Evolutionary conservation across 2,329 filamentous ascomycete species (phyloP), one percentile per base, ranked within the genome.

Genomic region (Plenodomus biglobosus): DNA sequence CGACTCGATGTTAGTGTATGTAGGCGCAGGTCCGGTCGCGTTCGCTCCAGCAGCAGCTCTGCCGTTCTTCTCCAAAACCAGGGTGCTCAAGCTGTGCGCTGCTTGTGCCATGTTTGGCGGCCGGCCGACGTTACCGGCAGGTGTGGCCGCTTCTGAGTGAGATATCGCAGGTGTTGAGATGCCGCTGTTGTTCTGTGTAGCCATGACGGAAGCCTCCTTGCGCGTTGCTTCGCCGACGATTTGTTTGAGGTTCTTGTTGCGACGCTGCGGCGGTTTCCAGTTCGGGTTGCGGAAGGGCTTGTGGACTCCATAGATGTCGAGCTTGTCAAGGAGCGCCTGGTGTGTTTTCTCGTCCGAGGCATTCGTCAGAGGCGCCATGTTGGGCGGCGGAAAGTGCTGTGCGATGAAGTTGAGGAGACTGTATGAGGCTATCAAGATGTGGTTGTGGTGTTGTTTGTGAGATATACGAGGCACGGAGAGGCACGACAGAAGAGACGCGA

Each of bases 161-260:
- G 54, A 70, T 48, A 65, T 69, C 16, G 68, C 74, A 53, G 55
- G 88, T 1, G 92, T 95, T 6, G 82, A 89, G 44, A 84, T 80
- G 58, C 91, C 91, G 66, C 87, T 92, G 70, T 90, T 88, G 66
- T 87, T 86, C 68, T 89, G 87, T 0, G 90, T 96, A 15, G 87
- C 90, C 66, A 92, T 80, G 30, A 89, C 81, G 3, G 91, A 95
- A n/a, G 90, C 90, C 77, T 97, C 92, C 68, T 88, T 90, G 61
- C 90, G 87, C 18, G 88, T 84, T 11, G 88, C 89, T 65, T 99
- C 94, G 50, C 90, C 88, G 52, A 99, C 81, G 54, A 99, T 94
- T 63, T 95, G 90, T 75, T 97, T 97, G 74, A 97, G 86, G 73
- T 96, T 97, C 79, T 99, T 99, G 83, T 99, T 99, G 73, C 94